Evolutionary conservation across 176 grass and related monocot genomes (phyloP), one percentile per base, ranked within the genome.

Genomic region (Canna indica): DNA sequence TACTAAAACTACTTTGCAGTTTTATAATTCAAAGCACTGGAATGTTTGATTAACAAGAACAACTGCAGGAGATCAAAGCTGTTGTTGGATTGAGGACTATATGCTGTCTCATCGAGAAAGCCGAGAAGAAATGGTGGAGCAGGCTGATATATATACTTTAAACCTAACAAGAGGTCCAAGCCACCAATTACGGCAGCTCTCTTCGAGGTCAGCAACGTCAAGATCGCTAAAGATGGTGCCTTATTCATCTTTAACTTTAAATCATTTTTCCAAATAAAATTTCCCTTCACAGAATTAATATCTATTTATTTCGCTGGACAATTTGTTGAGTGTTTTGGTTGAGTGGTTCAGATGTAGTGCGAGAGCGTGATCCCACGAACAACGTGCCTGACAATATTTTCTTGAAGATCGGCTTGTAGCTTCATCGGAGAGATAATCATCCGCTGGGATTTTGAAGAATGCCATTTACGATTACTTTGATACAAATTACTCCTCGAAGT

Each of bases 381-480:
- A 97, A 97, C 5, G 86, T 97, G 18, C 94, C 89, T 0, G 89
- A 97, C 69, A 77, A 79, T 16, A 90, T 97, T 63, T 97, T 87
- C 65, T 88, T 80, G 0, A 97, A 97, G 81, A 78, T 97, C 13
- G 86, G 94, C 0, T 70, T 93, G 73, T 86, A 97, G 79, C 80
- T 97, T n/a, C 89, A 97, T 59, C 85, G 86, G 75, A 90, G 89
- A 76, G 89, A 85, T 70, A 93, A 68, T 70, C 94, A 97, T 47
- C 88, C 89, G 36, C 80, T 97, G 89, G 94, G 53, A 97, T 97
- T 68, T 75, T 97, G 59, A 97, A 93, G 84, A 93, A 93, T 54
- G 82, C 94, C 20, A 85, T 97, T 57, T 83, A 83, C 1, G 73
- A 84, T 71, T 97, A 97, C 76, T 93, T 97, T 34, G 86, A 97